A percentile compares a stretch with the other conserved stretches of the same genome.
Conservation (phyloP, 345 rosid species). For the Melastoma malabathricum region DNA sequence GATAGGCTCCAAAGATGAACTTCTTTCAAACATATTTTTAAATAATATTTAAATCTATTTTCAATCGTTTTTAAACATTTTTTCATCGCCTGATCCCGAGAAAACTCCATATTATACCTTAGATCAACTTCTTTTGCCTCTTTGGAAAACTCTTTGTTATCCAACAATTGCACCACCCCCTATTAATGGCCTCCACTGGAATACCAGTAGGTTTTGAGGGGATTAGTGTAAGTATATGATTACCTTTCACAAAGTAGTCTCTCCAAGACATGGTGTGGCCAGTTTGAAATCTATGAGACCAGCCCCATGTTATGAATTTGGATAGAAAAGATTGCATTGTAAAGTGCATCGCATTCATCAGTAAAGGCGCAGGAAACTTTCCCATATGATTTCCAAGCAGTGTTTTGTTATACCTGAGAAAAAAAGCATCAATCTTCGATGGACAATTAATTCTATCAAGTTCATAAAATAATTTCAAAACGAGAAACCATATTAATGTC, state of each 20-base stretch:
- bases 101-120: no score
- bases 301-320: constrained; percentile 61
- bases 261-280: constrained; percentile 58
- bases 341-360: constrained; percentile 93
- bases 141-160: no score
- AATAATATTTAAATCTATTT: no score
- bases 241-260: constrained; percentile 85
- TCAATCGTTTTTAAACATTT: no score
- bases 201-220: no score
- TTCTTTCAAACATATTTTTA: no score
- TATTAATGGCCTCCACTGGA: no score
- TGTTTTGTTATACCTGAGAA: constrained; percentile 80
- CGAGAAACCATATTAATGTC: no score
- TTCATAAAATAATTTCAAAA: not conserved
- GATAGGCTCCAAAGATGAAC: no score
- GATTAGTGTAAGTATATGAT: not conserved
- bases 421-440: constrained; percentile 2
- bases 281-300: constrained; percentile 68
- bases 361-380: constrained; percentile 89
- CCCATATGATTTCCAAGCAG: constrained; percentile 92
- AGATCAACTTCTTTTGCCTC: no score
- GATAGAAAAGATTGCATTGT: constrained; percentile 84
- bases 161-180: no score
- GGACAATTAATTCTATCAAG: not conserved
- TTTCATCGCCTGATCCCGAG: no score